Evolutionary conservation across 495 filamentous ascomycete species (phyloP), one percentile per base, ranked within the genome.

Genomic region (Neurospora hispaniola): DNA sequence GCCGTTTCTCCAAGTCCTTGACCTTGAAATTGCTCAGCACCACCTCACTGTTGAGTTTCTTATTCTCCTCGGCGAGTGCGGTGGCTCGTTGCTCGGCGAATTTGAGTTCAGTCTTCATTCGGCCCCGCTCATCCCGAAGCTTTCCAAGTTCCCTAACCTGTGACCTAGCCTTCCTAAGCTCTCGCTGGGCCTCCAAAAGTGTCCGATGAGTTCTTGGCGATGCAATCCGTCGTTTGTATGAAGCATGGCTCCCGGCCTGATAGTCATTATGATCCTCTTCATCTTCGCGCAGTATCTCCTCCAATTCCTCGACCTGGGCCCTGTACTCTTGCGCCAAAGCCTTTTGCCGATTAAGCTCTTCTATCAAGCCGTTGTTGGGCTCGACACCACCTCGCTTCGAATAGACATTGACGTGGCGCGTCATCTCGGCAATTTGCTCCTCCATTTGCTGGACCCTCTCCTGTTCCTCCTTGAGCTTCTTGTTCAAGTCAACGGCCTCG

Each of bases 401-500:
- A 27, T 76, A 76, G 23, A 76, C 70, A 3, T 80, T 79, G 76
- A 92, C 84, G 35, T 88, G 85, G 18, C 86, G 82, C 59, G 88
- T 86, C 75, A 92, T 83, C 54, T 89, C 85, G 11, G 88, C 83
- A 12, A 94, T 84, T 73, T 88, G 87, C 71, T 89, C 86, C 84
- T 85, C 88, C 79, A 81, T 74, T 27, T 68, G 71, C 69, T 78
- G 77, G 27, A 87, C 85, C 75, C 86, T 89, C 73, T 84, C 82
- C 44, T 87, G 81, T 72, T 89, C 90, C 69, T 92, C 89, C 72
- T 86, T 86, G 40, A 98, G 85, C 76, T 90, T 90, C 72, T 92
- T 89, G 35, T 85, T 85, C 42, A 98, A 81, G 35, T 92, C 88
- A 20, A 88, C 85, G 31, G 92, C 92, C 77, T 97, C 91, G 0